Conservation (phyloP, 805 yeast genomes). For the Metschnikowia lachancei region DNA sequence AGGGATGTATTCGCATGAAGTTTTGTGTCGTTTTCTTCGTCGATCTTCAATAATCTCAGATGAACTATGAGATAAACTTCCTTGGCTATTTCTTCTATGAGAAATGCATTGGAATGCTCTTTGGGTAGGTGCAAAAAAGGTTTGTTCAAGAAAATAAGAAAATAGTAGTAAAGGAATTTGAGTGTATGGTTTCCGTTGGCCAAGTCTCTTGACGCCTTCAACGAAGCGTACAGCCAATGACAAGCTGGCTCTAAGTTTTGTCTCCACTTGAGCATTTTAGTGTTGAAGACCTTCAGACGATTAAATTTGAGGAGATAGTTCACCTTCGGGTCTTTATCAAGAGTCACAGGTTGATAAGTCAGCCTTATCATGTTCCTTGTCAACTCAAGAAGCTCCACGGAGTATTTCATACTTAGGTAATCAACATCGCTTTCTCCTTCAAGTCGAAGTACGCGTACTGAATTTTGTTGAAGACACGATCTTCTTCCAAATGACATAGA, state of each 20-base stretch:
- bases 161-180: constrained; percentile 18
- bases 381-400: constrained; percentile 18
- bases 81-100: constrained; percentile 20
- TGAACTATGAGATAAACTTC: constrained; percentile 16
- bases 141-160: constrained; percentile 19
- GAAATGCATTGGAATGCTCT: constrained; percentile 17
- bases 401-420: constrained; percentile 13
- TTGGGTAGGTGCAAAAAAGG: constrained; percentile 21
- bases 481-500: constrained; percentile 18
- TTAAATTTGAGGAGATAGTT: constrained; percentile 21
- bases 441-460: constrained; percentile 16
- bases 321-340: constrained; percentile 18
- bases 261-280: constrained; percentile 19
- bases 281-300: constrained; percentile 18
- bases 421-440: constrained; percentile 14
- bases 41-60: constrained; percentile 13
- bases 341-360: constrained; percentile 19
- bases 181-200: constrained; percentile 18
- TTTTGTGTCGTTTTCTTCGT: constrained; percentile 4
- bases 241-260: constrained; percentile 14
- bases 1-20: neutral
- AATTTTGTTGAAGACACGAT: constrained; percentile 8
- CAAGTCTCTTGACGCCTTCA: constrained; percentile 14
- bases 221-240: constrained; percentile 18
- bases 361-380: constrained; percentile 17